Conservation (phyloP, 2,329 filamentous ascomycete genomes). For the Fusarium sarcochroum region DNA sequence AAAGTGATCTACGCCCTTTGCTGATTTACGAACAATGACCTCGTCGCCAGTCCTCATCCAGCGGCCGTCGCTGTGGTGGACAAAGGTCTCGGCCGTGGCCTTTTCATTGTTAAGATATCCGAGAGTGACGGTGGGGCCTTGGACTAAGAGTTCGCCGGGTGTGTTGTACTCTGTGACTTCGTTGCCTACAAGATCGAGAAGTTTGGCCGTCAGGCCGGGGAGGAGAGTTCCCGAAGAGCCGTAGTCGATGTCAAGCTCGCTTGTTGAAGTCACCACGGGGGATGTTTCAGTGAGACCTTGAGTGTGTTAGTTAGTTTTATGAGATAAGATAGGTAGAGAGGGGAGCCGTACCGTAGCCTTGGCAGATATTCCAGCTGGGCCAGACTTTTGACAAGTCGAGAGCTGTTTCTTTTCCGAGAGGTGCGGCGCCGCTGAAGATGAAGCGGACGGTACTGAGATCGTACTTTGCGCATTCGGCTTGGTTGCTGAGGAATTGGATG, state of each 20-base stretch:
- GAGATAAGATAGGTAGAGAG: neutral
- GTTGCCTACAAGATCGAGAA: slow-evolving; percentile 75
- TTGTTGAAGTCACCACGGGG: slow-evolving; percentile 74
- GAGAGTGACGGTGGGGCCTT: slow-evolving; percentile 81
- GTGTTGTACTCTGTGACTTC: slow-evolving; percentile 78
- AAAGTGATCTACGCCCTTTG: slow-evolving; percentile 81
- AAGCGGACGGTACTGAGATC: slow-evolving; percentile 76
- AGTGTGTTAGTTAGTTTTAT: neutral
- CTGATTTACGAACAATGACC: slow-evolving; percentile 75
- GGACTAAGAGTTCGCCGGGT: slow-evolving; percentile 85
- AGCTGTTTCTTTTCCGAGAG: slow-evolving; percentile 78
- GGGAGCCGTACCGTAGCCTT: slow-evolving; percentile 74
- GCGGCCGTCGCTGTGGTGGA: slow-evolving; percentile 73
- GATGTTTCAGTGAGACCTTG: slow-evolving; percentile 79
- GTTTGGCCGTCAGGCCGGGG: slow-evolving; percentile 72
- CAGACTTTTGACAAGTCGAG: slow-evolving; percentile 72
- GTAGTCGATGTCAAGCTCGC: slow-evolving; percentile 71
- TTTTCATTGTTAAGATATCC: slow-evolving; percentile 91
- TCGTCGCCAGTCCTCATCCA: slow-evolving; percentile 92
- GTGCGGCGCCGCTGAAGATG: slow-evolving; percentile 82
- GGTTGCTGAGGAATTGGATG: slow-evolving; percentile 78
- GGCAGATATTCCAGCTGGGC: slow-evolving; percentile 75
- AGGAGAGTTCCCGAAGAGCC: slow-evolving; percentile 79
- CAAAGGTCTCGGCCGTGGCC: slow-evolving; percentile 85
- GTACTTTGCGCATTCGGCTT: slow-evolving; percentile 70